Base-by-base conservation (phyloP, 2,329 filamentous ascomycete species). In the Clonostachys rosea region DNA sequence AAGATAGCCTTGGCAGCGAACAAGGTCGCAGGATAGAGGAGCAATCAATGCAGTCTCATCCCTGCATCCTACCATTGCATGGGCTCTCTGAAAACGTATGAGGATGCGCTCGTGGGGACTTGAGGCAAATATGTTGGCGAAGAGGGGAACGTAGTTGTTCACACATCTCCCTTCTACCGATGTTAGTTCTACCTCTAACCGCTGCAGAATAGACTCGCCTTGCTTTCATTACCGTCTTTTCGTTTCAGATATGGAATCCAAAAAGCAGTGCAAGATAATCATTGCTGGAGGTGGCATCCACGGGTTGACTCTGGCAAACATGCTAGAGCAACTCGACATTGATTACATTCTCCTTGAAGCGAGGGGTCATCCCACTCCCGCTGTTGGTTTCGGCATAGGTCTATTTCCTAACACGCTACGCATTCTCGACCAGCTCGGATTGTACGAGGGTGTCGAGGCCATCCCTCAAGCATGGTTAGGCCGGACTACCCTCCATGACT, bases 331-430 rank as follows among this genome's bases (percentile, higher is more conserved):
- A 34, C 59, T 67, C 18, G 59, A 56, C 24, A 69, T 81, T 46
- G 67, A 77, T 50, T 79, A 71, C 53, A 48, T 76, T 5, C 49
- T 81, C 1, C 63, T 81, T 1, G 76, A 81, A 50, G 56, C 61
- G 0, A 62, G 70, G 42, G 42, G 50, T 0, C 55, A 64, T 0
- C 66, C 78, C 24, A 66, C 68, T 1, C 73, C 75, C 0, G 58
- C 67, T 24, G 59, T 70, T 1, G 77, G 43, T 1, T 74, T 74
- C 1, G 69, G 66, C 14, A 73, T 81, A 34, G 73, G 64, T 1
- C 51, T 78, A 2, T 47, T 65, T 2, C 64, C 75, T 1, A 64
- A 74, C 39, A 71, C 71, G 1, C 47, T 59, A 5, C 63, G 68
- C 1, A 70, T 80, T 11, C 54, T 79, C 4, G 74, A 78, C 44